These are phyloP conservation scores for Vanderwaltozyma polyspora DNA, from an alignment of 805 yeast genomes.

Conservation along the genomic window DNA sequence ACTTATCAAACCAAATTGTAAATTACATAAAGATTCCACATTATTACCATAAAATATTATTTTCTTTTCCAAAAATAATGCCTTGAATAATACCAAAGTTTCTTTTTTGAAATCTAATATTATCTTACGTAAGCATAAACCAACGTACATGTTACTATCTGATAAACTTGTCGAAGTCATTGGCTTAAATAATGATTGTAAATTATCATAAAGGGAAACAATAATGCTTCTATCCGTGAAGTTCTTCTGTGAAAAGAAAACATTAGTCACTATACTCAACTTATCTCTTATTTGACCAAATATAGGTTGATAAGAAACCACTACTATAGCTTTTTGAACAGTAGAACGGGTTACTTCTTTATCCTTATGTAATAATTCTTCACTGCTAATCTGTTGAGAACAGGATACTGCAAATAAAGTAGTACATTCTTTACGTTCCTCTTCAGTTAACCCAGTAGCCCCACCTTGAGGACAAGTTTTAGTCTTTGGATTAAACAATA, in stretches of 20 bases:
- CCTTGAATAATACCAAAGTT: conserved; percentile 60
- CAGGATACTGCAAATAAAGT: conserved; percentile 95
- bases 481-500: conserved; percentile 52
- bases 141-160: conserved; percentile 43
- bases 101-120: conserved; percentile 48
- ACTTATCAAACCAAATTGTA: conserved; percentile 75
- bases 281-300: conserved; percentile 85
- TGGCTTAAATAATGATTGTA: conserved; percentile 34
- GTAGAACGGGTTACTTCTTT: conserved; percentile 72
- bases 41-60: conserved; percentile 70
- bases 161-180: conserved; percentile 19
- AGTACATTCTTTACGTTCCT: conserved; percentile 31
- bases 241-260: conserved; percentile 72
- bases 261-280: conserved; percentile 75
- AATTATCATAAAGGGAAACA: conserved; percentile 57
- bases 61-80: conserved; percentile 61
- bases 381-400: conserved; percentile 66
- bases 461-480: conserved; percentile 27
- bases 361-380: conserved; percentile 43
- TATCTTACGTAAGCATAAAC: conserved; percentile 58
- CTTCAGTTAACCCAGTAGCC: conserved; percentile 28
- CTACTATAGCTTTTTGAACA: conserved; percentile 84
- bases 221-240: conserved; percentile 62
- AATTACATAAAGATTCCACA: conserved; percentile 67
- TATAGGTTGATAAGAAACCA: conserved; percentile 76